Percentiles rank a stretch among this genome's conserved stretches.
Evolutionary conservation across 179 eudicot species (phyloP).

Genomic region (Vitellaria paradoxa): DNA sequence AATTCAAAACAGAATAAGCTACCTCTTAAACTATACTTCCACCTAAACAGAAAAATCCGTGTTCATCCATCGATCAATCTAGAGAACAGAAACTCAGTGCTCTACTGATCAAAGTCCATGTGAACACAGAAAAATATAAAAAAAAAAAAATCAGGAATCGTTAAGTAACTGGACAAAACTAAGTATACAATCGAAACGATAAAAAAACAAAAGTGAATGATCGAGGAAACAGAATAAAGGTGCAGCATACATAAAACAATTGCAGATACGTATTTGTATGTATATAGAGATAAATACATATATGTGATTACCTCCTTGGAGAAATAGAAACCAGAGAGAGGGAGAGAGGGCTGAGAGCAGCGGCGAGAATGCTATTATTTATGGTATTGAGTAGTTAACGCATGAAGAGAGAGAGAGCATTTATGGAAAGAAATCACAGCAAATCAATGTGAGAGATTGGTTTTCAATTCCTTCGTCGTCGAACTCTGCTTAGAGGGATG

Average conservation of each 20-base stretch:
- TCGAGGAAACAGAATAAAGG: background rate
- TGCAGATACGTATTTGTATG: too few relatives aligned
- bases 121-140: too few relatives aligned
- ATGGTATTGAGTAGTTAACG: background rate
- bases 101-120: too few relatives aligned
- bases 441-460: background rate
- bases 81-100: background rate
- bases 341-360: background rate
- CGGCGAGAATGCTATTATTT: background rate
- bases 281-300: background rate
- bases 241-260: too few relatives aligned
- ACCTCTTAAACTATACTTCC: background rate
- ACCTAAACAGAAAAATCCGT: background rate
- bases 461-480: too few relatives aligned
- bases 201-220: background rate
- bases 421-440: background rate
- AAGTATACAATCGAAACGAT: background rate
- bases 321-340: background rate
- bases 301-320: background rate
- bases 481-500: too few relatives aligned
- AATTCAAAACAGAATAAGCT: background rate
- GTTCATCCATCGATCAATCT: background rate
- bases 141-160: too few relatives aligned
- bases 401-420: background rate
- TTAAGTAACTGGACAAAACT: background rate